Conservation (phyloP, 1,284 basidiomycete species). For the Crucibulum cyathiforme region DNA sequence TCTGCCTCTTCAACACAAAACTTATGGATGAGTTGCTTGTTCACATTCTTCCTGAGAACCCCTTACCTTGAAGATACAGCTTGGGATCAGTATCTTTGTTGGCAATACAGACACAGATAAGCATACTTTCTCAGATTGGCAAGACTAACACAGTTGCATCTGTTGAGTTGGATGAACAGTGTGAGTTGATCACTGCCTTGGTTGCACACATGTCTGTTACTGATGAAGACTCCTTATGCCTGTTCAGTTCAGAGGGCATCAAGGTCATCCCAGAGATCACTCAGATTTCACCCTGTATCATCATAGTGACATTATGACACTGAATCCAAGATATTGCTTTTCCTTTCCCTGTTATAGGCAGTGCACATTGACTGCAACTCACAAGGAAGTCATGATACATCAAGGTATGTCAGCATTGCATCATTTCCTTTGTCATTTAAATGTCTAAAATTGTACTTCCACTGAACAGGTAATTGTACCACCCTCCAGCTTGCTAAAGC, state of each 20-base stretch:
- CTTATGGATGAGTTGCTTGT: background rate
- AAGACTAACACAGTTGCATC: conserved; percentile 3
- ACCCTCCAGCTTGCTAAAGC: conserved; percentile 9
- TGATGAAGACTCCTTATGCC: conserved; percentile 17
- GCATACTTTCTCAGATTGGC: conserved; percentile 18
- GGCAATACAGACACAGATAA: no score
- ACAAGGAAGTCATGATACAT: conserved; percentile 38
- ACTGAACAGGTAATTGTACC: background rate
- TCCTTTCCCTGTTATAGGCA: conserved; percentile 37
- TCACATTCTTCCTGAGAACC: conserved; percentile 9
- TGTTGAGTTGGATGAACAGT: conserved; percentile 39
- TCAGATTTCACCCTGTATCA: conserved; percentile 40
- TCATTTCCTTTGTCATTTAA: conserved; percentile 23
- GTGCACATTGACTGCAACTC: conserved; percentile 25
- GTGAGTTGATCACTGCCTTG: conserved; percentile 29
- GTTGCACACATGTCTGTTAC: conserved; percentile 29
- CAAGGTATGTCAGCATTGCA: conserved; percentile 30
- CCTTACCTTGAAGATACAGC: conserved; percentile 2
- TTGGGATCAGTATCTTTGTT: background rate
- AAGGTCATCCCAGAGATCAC: conserved; percentile 17
- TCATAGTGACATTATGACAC: conserved; percentile 33
- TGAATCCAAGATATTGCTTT: conserved; percentile 31
- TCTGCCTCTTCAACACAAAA: background rate
- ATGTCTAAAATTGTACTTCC: background rate
- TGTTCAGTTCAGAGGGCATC: conserved; percentile 20